A percentile compares a stretch with the other conserved stretches of the same genome.
These are phyloP conservation scores for Venustampulla echinocandica DNA, from an alignment of 495 filamentous ascomycete genomes.

Conservation along the genomic window DNA sequence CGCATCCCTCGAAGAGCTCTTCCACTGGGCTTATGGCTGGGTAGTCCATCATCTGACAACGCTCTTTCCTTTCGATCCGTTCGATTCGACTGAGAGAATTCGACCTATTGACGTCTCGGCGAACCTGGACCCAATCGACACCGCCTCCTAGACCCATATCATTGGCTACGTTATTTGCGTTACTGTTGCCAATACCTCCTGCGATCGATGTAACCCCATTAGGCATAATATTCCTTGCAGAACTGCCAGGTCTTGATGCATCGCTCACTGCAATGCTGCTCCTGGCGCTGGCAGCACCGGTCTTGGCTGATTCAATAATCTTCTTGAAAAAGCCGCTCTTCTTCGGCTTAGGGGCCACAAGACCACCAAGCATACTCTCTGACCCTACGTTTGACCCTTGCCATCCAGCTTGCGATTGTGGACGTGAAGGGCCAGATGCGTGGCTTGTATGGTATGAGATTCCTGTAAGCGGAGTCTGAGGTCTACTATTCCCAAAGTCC, in stretches of 20 bases:
- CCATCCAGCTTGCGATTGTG: constrained; percentile 40
- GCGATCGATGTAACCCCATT: constrained; percentile 45
- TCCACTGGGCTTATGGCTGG: constrained; percentile 83
- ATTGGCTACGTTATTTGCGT: constrained; percentile 41
- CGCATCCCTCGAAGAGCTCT: constrained; percentile 69
- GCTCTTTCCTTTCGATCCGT: constrained; percentile 73
- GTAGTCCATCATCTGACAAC: constrained; percentile 90
- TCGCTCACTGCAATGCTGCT: constrained; percentile 70
- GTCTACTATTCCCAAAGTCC: constrained; percentile 35
- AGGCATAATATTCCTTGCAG: constrained; percentile 37
- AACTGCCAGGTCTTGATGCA: constrained; percentile 28
- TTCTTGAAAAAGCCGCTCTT: constrained; percentile 96
- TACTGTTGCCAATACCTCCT: constrained; percentile 33
- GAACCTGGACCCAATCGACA: constrained; percentile 91
- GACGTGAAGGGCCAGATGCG: constrained; percentile 45
- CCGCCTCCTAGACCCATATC: constrained; percentile 54
- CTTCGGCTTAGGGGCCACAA: constrained; percentile 80
- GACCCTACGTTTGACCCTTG: constrained; percentile 42
- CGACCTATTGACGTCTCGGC: constrained; percentile 88
- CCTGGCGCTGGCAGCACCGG: constrained; percentile 79
- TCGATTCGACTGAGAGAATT: constrained; percentile 89
- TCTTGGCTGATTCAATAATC: constrained; percentile 90
- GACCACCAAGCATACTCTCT: constrained; percentile 57
- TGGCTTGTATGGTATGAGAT: constrained; percentile 81
- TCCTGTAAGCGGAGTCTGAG: constrained; percentile 66